These are phyloP conservation scores for Sugiyamaella smithiae DNA, from an alignment of 805 yeast genomes.

Conservation along the genomic window DNA sequence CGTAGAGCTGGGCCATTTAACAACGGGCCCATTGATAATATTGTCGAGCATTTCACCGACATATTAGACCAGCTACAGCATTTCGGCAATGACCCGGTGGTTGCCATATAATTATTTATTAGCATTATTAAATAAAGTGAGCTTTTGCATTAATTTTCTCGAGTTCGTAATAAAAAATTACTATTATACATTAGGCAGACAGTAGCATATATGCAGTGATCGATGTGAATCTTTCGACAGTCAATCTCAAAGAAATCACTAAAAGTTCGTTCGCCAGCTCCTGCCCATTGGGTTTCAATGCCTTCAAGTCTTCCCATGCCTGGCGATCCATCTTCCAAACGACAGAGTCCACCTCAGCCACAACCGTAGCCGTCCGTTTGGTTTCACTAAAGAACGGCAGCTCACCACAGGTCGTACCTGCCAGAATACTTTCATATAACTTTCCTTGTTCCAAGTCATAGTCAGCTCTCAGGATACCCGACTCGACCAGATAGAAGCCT, in stretches of 20 bases:
- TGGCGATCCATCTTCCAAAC: slow-evolving; percentile 64
- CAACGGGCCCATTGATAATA: background rate
- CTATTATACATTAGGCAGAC: slow-evolving; percentile 33
- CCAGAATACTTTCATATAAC: slow-evolving; percentile 53
- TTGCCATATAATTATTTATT: background rate
- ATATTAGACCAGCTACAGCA: background rate
- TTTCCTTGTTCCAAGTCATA: slow-evolving; percentile 48
- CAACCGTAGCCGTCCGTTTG: slow-evolving; percentile 46
- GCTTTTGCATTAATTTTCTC: too few relatives aligned
- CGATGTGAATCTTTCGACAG: slow-evolving; percentile 69
- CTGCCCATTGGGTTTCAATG: slow-evolving; percentile 40
- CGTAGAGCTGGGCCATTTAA: background rate
- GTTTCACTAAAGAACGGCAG: slow-evolving; percentile 38
- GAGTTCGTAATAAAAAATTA: too few relatives aligned
- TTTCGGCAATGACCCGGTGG: background rate
- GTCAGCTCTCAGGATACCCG: slow-evolving; percentile 52
- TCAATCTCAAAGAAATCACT: slow-evolving; percentile 56
- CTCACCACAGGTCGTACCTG: slow-evolving; percentile 76
- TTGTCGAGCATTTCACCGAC: background rate
- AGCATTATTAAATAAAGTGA: too few relatives aligned
- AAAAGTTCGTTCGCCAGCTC: slow-evolving; percentile 63
- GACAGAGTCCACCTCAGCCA: slow-evolving; percentile 58
- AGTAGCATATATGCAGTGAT: slow-evolving; percentile 74
- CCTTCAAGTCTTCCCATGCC: slow-evolving; percentile 45
- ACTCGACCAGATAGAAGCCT: slow-evolving; percentile 59